These are phyloP conservation scores for Ustilago esculenta DNA, from an alignment of 1,284 basidiomycete species.

Conservation along the genomic window DNA sequence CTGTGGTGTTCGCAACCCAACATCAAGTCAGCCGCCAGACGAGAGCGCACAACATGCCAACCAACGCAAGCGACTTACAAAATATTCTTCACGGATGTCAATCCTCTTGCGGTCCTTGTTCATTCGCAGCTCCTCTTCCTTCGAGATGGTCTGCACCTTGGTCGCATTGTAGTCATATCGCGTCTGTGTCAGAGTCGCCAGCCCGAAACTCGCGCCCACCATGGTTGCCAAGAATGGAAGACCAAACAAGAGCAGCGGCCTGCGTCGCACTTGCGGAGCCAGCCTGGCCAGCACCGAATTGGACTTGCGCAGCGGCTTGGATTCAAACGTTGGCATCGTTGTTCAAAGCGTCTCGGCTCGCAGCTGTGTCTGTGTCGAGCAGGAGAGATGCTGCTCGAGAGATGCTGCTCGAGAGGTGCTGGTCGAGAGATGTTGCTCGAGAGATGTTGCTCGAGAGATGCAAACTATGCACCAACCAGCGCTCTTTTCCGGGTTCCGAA, in stretches of 20 bases:
- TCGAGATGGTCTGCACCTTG: conserved; percentile 78
- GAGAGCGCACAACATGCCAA: not conserved
- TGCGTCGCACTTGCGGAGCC: conserved; percentile 62
- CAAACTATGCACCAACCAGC: too few relatives aligned
- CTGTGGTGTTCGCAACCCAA: conserved; percentile 13
- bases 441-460: too few relatives aligned
- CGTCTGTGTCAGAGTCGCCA: conserved; percentile 86
- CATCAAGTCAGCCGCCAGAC: not conserved
- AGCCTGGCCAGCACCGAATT: conserved; percentile 25
- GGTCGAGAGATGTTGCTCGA: too few relatives aligned
- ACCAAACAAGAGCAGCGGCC: conserved; percentile 76
- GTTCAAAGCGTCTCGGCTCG: not conserved
- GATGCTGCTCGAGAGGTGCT: too few relatives aligned
- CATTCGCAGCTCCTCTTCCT: conserved; percentile 85
- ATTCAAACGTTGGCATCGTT: conserved; percentile 48
- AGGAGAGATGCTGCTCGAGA: too few relatives aligned
- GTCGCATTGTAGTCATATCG: conserved; percentile 87
- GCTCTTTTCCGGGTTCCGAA: too few relatives aligned
- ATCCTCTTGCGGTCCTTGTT: conserved; percentile 83
- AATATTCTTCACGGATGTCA: conserved; percentile 95
- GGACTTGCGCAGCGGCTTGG: conserved; percentile 40
- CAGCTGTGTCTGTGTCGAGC: too few relatives aligned
- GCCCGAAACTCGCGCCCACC: conserved; percentile 85
- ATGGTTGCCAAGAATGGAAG: conserved; percentile 86
- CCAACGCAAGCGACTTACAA: conserved; percentile 66